A percentile compares a stretch with the other conserved stretches of the same genome.
These are phyloP conservation scores for Persicaria tinctoria DNA, from an alignment of 148 eudicot genomes.

Conservation along the genomic window DNA sequence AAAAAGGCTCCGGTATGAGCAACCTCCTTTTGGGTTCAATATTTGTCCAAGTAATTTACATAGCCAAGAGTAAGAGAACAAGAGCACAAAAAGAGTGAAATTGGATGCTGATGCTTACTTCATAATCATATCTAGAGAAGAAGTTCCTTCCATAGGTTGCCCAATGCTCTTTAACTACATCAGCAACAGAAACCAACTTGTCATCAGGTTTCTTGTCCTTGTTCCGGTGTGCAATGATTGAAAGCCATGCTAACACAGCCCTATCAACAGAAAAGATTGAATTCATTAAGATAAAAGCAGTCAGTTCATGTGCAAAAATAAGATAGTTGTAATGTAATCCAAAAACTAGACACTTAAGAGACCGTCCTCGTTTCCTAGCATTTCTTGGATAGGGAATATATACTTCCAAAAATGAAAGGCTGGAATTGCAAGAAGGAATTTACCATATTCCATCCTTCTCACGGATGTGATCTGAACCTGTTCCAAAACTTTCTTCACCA, in stretches of 20 bases:
- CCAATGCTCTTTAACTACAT: conserved; percentile 93
- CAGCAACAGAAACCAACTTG: conserved; percentile 71
- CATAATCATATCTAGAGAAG: conserved; percentile 97
- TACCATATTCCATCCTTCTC: conserved; percentile 99
- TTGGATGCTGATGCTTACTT: conserved; percentile 40
- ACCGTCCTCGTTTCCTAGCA: not conserved
- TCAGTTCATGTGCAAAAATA: not conserved
- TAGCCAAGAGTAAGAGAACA: not conserved
- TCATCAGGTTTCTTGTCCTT: conserved; percentile 69
- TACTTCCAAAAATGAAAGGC: not conserved
- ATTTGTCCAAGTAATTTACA: not conserved
- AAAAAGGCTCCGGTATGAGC: not conserved
- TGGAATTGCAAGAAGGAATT: not conserved
- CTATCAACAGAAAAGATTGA: conserved; percentile 24
- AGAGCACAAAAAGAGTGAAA: not conserved
- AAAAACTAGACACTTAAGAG: not conserved
- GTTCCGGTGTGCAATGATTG: conserved; percentile 77
- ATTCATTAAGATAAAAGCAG: conserved; percentile 1
- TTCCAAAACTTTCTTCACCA: conserved; percentile 99
- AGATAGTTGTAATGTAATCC: not conserved
- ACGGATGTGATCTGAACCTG: conserved; percentile 98
- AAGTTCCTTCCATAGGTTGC: conserved; percentile 93
- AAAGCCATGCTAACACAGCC: conserved; percentile 99
- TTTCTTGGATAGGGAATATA: not conserved
- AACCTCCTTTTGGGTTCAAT: not conserved